Evolutionary conservation across 768 basidiomycete genomes (phyloP), one percentile per base, ranked within the genome.

Genomic region (Podaxis rugospora): DNA sequence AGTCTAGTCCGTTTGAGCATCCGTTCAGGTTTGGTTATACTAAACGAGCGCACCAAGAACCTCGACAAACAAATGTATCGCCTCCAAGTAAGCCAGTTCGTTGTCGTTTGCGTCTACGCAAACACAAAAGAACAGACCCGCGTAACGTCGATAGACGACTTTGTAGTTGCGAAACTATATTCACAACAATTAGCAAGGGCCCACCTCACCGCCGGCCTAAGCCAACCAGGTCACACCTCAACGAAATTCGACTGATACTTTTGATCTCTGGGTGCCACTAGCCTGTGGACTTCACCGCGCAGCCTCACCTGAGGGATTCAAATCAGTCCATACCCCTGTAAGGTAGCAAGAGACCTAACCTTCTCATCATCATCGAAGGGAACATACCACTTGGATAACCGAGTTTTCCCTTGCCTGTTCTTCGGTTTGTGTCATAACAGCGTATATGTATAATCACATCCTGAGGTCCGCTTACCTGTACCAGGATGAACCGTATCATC

Each of bases 201-300:
- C 9, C 42, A 63, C 54, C n/a, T n/a, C n/a, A n/a, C n/a, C n/a
- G n/a, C n/a, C 25, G 49, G 37, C 27, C 18, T 57, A 64, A 56
- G 42, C 25, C 13, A 16, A 44, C 35, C n/a, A 28, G 13, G 42
- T 69, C 86, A 51, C 57, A 96, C 96, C 85, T 99, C 97, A 36
- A 98, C 97, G 67, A 98, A 98, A 72, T 99, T 99, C 23, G 93
- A 96, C 74, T 98, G 97, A 66, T 98, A 97, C 76, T 98, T 98
- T 78, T 98, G 95, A 74, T 99, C 97, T 64, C 97, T 78, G 16
- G 97, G 95, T 0, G 97, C 97, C 10, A 99, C 93, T 63, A 98
- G 74, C 37, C 97, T 82, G 72, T 99, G 97, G 0, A 99, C 96
- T 72, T 99, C 97, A 3, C 97, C 96, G 18, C 96, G 85, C 61